These are phyloP conservation scores for Pseudophaeomoniella oleicola DNA, from an alignment of 2,329 filamentous ascomycete species.

Conservation along the genomic window DNA sequence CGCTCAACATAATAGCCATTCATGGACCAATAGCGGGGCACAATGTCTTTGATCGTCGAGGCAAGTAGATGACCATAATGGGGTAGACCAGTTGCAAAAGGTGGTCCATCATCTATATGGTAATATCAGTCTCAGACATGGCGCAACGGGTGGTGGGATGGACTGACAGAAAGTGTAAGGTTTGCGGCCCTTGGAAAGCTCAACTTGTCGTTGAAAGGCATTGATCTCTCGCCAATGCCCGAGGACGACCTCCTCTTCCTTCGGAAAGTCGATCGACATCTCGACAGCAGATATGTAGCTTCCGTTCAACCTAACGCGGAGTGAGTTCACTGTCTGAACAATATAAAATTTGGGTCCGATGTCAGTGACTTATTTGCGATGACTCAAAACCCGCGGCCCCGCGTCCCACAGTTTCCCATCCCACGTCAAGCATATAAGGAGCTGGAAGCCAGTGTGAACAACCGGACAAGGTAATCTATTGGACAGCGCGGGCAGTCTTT, in stretches of 20 bases:
- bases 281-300: conserved; percentile 11
- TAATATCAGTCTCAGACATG: conserved; percentile 34
- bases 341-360: background rate
- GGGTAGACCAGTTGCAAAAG: conserved; percentile 43
- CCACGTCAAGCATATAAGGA: too few species aligned
- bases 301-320: background rate
- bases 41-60: conserved; percentile 87
- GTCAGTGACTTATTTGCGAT: background rate
- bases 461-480: too few species aligned
- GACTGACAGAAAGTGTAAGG: conserved; percentile 91
- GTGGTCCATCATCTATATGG: conserved; percentile 60
- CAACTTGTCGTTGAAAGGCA: conserved; percentile 77
- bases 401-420: background rate
- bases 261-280: conserved; percentile 86
- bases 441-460: too few species aligned
- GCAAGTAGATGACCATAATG: conserved; percentile 61
- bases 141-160: background rate
- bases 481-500: too few species aligned
- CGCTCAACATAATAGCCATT: conserved; percentile 77
- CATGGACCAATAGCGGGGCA: conserved; percentile 87
- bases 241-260: conserved; percentile 76
- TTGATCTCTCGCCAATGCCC: conserved; percentile 81
- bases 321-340: background rate
- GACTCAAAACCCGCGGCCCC: background rate
- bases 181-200: conserved; percentile 67